Evolutionary conservation across 768 basidiomycete species (phyloP), one percentile per base, ranked within the genome.

Genomic region (Boletus rubroflammeus): DNA sequence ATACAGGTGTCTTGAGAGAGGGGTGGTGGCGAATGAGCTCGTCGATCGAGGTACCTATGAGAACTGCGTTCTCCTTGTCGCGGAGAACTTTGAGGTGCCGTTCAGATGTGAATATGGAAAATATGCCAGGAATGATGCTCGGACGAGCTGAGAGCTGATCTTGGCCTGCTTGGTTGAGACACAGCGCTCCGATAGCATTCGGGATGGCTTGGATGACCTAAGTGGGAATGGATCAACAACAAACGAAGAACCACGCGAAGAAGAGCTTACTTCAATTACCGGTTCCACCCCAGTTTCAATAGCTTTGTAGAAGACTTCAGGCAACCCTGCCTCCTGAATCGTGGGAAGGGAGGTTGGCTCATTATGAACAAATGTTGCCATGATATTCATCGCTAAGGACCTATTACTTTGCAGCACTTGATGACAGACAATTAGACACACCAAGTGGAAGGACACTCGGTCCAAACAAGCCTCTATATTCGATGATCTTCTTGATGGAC

Each of bases 1-100:
- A 90, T 15, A 98, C 85, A 23, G 86, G 71, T 2, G 79, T 69
- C 68, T 93, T 96, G 44, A 99, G 76, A 1, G 81, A 78, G 3
- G 97, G 97, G 69, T 99, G 97, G 65, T 99, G 97, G 6, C 97
- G 84, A 55, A 96, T 86, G 54, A 99, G 85, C 66, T 99, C 97
- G 62, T 99, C 97, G 23, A 98, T 81, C 23, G 90, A 83, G 5
- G 87, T 87, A 5, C 97, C 97, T 51, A 98, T 84, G 49, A 92
- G 74, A 21, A 89, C 85, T 4, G 92, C 88, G 62, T 94, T 93
- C 68, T 98, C 97, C 67, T 94, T 93, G 64, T 98, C 97, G 45
- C 88, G 83, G 17, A 97, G 77, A 26, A 91, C 78, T 60, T 91
- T 89, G 56, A 92, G 76, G 68, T 93, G 88, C 38, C 81, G 80